phyloP scores from a whole-genome alignment of 2,329 filamentous ascomycete species.

The Lithohypha guttulata region DNA sequence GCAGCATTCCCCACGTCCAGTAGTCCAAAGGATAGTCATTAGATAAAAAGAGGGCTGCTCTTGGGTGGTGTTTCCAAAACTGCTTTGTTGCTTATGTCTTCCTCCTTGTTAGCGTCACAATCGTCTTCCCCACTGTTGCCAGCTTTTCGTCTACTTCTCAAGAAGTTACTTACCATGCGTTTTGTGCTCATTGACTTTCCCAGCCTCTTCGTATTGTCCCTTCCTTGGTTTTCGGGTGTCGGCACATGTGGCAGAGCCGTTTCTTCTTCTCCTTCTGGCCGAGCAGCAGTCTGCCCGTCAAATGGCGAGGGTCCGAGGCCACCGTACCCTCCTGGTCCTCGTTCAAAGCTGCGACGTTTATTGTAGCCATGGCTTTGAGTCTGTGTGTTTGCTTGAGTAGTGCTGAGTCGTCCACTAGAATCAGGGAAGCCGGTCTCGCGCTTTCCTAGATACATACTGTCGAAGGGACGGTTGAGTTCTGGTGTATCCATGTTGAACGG shows the following conservation, averaged over 20 bases:
- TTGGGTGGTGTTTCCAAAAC: neutral
- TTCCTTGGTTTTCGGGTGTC: constrained; percentile 10
- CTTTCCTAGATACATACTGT: constrained; percentile 21
- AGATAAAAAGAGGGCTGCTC: constrained; percentile 7
- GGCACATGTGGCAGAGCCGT: constrained; percentile 11
- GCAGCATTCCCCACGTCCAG: constrained; percentile 4
- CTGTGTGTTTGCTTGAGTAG: constrained; percentile 9
- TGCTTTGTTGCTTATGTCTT: neutral
- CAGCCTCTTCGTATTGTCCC: neutral
- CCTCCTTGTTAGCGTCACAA: neutral
- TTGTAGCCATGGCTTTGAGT: neutral
- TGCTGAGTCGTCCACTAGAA: constrained; percentile 13
- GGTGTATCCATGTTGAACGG: constrained; percentile 21
- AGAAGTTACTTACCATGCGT: constrained; percentile 22
- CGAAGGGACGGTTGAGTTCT: constrained; percentile 18
- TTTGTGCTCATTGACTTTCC: constrained; percentile 12
- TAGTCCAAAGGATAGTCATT: neutral
- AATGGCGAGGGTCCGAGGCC: constrained; percentile 4
- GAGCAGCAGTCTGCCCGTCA: constrained; percentile 1
- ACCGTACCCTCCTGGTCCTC: constrained; percentile 5
- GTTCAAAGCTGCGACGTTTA: neutral
- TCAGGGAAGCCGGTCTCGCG: constrained; percentile 15
- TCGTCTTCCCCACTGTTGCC: neutral
- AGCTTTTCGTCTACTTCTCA: constrained; percentile 15
- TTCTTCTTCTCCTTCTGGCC: neutral